A percentile compares a stretch with the other conserved stretches of the same genome.
phyloP scores from a whole-genome alignment of 371 early-diverging fungal species.

The Haplosporangium sp. region DNA sequence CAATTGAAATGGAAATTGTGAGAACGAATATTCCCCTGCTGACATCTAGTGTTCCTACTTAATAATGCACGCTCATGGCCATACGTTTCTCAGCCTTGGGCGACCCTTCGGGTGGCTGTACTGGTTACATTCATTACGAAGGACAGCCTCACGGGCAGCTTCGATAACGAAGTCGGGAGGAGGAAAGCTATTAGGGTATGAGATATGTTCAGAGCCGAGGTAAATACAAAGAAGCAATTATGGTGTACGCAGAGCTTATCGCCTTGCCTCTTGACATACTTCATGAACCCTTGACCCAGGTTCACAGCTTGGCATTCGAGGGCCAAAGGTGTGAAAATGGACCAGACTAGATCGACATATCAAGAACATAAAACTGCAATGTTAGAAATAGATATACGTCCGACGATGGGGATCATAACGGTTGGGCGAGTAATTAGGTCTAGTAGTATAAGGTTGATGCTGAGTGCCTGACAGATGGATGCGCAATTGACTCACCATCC shows the following conservation, averaged over 20 bases:
- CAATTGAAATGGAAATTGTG: not conserved
- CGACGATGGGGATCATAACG: too few relatives aligned
- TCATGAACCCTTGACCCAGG: constrained; percentile 94
- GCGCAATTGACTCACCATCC: constrained; percentile 50
- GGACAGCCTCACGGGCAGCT: constrained; percentile 81
- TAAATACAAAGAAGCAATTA: too few relatives aligned
- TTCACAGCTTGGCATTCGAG: constrained; percentile 89
- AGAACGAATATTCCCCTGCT: not conserved
- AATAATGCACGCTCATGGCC: not conserved
- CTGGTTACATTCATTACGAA: constrained; percentile 78
- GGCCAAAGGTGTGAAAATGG: constrained; percentile 91
- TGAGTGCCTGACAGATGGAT: not conserved
- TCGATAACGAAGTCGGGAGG: constrained; percentile 87
- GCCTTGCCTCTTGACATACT: constrained; percentile 55
- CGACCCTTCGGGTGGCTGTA: constrained; percentile 91
- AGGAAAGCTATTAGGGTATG: constrained; percentile 71
- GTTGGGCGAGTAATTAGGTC: too few relatives aligned
- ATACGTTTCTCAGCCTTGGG: constrained; percentile 74
- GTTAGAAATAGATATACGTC: not conserved
- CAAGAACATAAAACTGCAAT: not conserved
- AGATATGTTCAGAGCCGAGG: too few relatives aligned
- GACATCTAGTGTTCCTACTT: not conserved
- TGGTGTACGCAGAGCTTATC: not conserved
- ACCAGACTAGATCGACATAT: constrained; percentile 75
- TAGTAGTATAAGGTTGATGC: not conserved